A percentile compares a stretch with the other conserved stretches of the same genome.
These are phyloP conservation scores for Aaosphaeria pasadenensis DNA, from an alignment of 2,329 filamentous ascomycete species.

Conservation along the genomic window DNA sequence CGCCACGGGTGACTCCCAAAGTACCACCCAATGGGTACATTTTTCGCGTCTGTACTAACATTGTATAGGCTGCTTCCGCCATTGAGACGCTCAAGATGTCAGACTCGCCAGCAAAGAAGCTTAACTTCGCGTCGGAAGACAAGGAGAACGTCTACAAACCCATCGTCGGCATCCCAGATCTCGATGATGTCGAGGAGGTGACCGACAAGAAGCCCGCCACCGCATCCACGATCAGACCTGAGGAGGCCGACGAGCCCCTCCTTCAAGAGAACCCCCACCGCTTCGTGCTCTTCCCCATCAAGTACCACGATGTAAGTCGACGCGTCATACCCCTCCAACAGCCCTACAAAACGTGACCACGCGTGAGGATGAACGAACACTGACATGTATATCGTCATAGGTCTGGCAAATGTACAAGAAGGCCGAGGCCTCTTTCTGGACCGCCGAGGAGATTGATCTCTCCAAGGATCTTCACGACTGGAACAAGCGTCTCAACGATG, in stretches of 20 bases:
- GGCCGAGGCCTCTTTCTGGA: conserved; percentile 99
- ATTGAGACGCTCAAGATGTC: conserved; percentile 86
- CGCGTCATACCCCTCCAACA: conserved; percentile 32
- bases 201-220: conserved; percentile 52
- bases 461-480: conserved; percentile 99
- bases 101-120: conserved; percentile 87
- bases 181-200: conserved; percentile 31
- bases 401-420: conserved; percentile 99
- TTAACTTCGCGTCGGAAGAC: conserved; percentile 68
- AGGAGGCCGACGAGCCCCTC: conserved; percentile 83
- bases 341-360: too few relatives aligned
- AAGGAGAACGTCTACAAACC: conserved; percentile 78
- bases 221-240: conserved; percentile 54
- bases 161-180: conserved; percentile 50
- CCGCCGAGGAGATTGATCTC: conserved; percentile 97
- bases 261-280: conserved; percentile 93
- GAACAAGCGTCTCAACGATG: conserved; percentile 95
- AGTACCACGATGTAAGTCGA: conserved; percentile 92
- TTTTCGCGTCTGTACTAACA: conserved; percentile 36
- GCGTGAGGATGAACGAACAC: too few relatives aligned
- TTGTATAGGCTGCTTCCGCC: conserved; percentile 72
- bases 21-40: not conserved
- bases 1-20: not conserved
- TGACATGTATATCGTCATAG: conserved; percentile 46
- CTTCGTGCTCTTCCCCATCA: conserved; percentile 98